These are phyloP conservation scores for Trichosporon faecale DNA, from an alignment of 1,284 basidiomycete species.

Conservation along the genomic window DNA sequence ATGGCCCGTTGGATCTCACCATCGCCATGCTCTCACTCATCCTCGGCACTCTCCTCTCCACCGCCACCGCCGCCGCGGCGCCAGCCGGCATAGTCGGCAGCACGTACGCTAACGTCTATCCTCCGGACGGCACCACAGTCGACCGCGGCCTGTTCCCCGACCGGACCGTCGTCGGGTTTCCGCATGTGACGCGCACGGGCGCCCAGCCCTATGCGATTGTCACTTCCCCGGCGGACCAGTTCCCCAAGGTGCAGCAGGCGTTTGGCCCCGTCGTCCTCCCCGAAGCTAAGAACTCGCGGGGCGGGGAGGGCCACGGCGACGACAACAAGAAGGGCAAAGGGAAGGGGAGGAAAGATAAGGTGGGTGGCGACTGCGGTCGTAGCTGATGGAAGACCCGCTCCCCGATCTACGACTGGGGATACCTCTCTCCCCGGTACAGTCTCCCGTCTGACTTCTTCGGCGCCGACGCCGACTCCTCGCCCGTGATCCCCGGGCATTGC, in stretches of 20 bases:
- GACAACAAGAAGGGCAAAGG: neutral
- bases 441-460: constrained; percentile 66
- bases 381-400: constrained; percentile 41
- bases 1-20: neutral
- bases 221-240: constrained; percentile 54
- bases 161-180: constrained; percentile 55
- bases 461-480: constrained; percentile 60
- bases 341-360: neutral
- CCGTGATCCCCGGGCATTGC: constrained; percentile 67
- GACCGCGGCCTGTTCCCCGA: constrained; percentile 52
- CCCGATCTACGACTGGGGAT: constrained; percentile 74
- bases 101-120: constrained; percentile 36
- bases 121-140: constrained; percentile 33
- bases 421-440: constrained; percentile 79
- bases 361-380: neutral
- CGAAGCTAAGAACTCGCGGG: constrained; percentile 28
- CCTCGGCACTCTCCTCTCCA: neutral
- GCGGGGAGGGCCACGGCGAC: constrained; percentile 22
- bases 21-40: constrained; percentile 3
- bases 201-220: constrained; percentile 56
- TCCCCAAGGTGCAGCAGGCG: constrained; percentile 52
- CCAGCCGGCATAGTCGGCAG: constrained; percentile 20
- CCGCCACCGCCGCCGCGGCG: neutral
- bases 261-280: constrained; percentile 52
- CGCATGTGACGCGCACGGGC: constrained; percentile 57